A percentile compares a stretch with the other conserved stretches of the same genome.
Conservation (phyloP, 1,284 basidiomycete genomes). For the Marasmius fiardii region DNA sequence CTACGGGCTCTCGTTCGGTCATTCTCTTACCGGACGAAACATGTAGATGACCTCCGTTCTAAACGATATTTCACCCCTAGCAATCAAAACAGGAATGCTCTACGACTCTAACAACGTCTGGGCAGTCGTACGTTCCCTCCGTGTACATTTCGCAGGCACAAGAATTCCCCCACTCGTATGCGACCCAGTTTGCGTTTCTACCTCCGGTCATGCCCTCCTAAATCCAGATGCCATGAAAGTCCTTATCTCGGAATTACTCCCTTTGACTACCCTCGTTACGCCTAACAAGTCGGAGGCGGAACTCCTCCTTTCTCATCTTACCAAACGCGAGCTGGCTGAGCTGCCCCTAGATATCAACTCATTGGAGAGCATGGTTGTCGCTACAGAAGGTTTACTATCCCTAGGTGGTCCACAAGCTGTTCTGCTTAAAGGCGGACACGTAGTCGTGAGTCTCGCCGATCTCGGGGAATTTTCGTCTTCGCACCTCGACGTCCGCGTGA, state of each 20-base stretch:
- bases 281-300: constrained; percentile 87
- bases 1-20: constrained; percentile 5
- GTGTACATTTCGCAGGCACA: constrained; percentile 27
- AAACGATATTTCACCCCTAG: constrained; percentile 72
- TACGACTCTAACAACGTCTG: constrained; percentile 48
- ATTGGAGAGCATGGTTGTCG: constrained; percentile 63
- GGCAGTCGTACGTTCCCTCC: constrained; percentile 44
- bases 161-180: constrained; percentile 60
- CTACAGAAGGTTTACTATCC: constrained; percentile 50
- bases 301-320: constrained; percentile 55
- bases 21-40: not conserved
- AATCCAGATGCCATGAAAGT: constrained; percentile 62
- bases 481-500: constrained; percentile 30
- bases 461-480: constrained; percentile 30
- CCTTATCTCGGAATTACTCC: constrained; percentile 66
- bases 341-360: constrained; percentile 39
- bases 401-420: constrained; percentile 60
- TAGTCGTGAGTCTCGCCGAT: constrained; percentile 44
- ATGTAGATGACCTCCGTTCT: constrained; percentile 70
- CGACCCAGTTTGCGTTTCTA: constrained; percentile 93
- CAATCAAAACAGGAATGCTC: constrained; percentile 92
- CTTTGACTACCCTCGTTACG: constrained; percentile 74
- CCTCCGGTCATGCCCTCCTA: constrained; percentile 84
- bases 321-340: constrained; percentile 17
- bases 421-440: constrained; percentile 89